These are phyloP conservation scores for Isabelozyma heimii DNA, from an alignment of 805 yeast genomes.

Conservation along the genomic window DNA sequence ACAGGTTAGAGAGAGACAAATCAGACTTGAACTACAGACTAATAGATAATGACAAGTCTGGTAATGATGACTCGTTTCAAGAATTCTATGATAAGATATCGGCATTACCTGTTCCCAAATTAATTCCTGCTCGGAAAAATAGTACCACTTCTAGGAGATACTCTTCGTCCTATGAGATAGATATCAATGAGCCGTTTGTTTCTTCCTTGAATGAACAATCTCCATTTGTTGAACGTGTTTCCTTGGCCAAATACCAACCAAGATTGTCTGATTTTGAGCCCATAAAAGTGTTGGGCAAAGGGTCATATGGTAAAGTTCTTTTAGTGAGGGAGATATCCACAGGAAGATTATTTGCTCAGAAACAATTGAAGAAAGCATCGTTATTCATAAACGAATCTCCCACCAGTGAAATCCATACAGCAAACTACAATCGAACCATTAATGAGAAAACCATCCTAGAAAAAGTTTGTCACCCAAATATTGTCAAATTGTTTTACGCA, in stretches of 20 bases:
- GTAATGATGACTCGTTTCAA: conserved; percentile 6
- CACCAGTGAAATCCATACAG: conserved; percentile 27
- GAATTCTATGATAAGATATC: conserved; percentile 9
- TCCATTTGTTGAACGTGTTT: conserved; percentile 12
- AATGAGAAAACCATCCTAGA: conserved; percentile 42
- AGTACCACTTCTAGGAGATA: conserved; percentile 16
- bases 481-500: conserved; percentile 43
- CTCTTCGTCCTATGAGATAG: conserved; percentile 35
- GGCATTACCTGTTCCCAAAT: conserved; percentile 15
- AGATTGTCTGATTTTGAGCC: conserved; percentile 39
- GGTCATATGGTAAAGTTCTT: conserved; percentile 43
- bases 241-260: conserved; percentile 17
- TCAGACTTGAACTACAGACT: conserved; percentile 24
- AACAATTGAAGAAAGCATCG: conserved; percentile 39
- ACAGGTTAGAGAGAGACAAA: not conserved
- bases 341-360: conserved; percentile 42
- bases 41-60: conserved; percentile 10
- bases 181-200: conserved; percentile 27
- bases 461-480: conserved; percentile 41
- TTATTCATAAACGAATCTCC: conserved; percentile 28
- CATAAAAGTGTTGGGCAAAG: conserved; percentile 42
- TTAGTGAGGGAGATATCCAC: conserved; percentile 36
- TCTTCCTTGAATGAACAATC: conserved; percentile 12
- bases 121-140: conserved; percentile 11
- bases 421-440: conserved; percentile 35